Conservation (phyloP, 1,284 basidiomycete species). For the Cyathus pygmaeus region DNA sequence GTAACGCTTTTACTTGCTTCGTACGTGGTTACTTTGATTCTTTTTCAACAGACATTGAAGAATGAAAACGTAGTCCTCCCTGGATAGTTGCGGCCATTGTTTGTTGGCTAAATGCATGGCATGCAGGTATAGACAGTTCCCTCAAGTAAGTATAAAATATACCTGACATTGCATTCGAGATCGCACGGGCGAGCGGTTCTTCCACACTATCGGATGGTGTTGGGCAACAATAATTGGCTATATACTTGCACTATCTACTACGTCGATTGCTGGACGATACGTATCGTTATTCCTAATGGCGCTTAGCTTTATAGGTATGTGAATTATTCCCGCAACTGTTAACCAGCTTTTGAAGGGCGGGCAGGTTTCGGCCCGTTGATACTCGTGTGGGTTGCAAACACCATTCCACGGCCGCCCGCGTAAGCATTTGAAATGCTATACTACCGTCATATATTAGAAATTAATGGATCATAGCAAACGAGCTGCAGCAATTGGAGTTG, state of each 20-base stretch:
- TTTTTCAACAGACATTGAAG: neutral
- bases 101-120: constrained; percentile 70
- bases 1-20: constrained; percentile 69
- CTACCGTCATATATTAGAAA: too few species aligned
- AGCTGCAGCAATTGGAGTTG: constrained; percentile 48
- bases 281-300: constrained; percentile 75
- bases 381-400: constrained; percentile 71
- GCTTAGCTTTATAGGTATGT: constrained; percentile 61
- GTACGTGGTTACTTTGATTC: constrained; percentile 55
- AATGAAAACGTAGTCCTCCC: constrained; percentile 58
- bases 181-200: constrained; percentile 71
- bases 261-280: constrained; percentile 65
- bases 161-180: constrained; percentile 42
- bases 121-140: constrained; percentile 59
- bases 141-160: neutral
- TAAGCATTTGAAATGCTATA: constrained; percentile 20
- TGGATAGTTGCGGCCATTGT: constrained; percentile 68
- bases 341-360: constrained; percentile 63
- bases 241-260: constrained; percentile 68
- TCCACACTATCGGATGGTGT: constrained; percentile 70
- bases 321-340: neutral
- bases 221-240: constrained; percentile 72
- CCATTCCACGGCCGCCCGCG: constrained; percentile 71
- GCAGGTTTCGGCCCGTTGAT: too few species aligned
- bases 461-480: constrained; percentile 37